phyloP scores from a whole-genome alignment of 2,329 filamentous ascomycete genomes.

The Cyclaneusma minus region DNA sequence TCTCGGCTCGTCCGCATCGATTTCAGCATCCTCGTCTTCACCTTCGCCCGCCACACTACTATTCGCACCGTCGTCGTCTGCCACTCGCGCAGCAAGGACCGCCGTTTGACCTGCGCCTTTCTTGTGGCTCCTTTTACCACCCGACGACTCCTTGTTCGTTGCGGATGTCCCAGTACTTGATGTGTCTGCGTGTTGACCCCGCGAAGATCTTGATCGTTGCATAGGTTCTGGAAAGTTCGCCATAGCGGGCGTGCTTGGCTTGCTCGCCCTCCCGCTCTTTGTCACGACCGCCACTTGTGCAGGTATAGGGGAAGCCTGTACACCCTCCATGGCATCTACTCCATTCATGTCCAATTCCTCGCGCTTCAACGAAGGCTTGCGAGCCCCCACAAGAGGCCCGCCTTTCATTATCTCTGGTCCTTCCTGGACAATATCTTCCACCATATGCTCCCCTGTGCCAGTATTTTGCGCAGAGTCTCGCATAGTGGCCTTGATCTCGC shows the following conservation, averaged over 20 bases:
- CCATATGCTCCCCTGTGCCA: conserved; percentile 16
- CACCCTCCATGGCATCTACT: conserved; percentile 20
- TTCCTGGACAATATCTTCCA: conserved; percentile 19
- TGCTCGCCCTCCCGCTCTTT: conserved; percentile 50
- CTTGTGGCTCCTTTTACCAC: conserved; percentile 42
- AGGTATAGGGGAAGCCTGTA: conserved; percentile 21
- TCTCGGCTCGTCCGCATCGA: conserved; percentile 53
- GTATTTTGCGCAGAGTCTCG: conserved; percentile 28
- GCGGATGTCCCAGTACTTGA: too few species aligned
- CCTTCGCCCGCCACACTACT: conserved; percentile 28
- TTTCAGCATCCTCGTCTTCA: conserved; percentile 41
- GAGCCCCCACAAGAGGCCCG: conserved; percentile 19
- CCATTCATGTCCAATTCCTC: conserved; percentile 32
- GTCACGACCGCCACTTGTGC: conserved; percentile 35
- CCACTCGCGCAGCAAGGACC: conserved; percentile 13
- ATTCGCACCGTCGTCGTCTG: conserved; percentile 28
- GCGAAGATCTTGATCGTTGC: conserved; percentile 34
- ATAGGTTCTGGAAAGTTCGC: conserved; percentile 41
- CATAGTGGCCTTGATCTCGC: conserved; percentile 35
- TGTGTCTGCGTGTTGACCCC: conserved; percentile 22
- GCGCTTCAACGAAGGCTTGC: conserved; percentile 27
- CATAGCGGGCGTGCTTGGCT: conserved; percentile 48
- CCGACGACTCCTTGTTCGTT: conserved; percentile 14
- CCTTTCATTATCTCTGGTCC: conserved; percentile 12
- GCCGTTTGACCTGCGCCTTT: conserved; percentile 30